phyloP scores from a whole-genome alignment of 164 flowering plant genomes.

The Cinnamomum chago region DNA sequence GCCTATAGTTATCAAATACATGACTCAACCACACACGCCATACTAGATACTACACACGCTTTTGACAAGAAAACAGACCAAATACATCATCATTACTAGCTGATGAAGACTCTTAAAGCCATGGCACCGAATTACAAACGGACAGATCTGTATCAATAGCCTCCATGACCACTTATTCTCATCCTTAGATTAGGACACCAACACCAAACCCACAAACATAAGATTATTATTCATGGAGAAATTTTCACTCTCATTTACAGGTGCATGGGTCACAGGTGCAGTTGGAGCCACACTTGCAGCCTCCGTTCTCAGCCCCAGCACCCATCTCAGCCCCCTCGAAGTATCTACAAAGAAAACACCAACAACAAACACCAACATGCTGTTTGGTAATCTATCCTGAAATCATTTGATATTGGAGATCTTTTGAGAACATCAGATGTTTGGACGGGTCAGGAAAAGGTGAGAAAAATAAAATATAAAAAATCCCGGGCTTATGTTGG shows the following conservation, averaged over 20 bases:
- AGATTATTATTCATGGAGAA: neutral
- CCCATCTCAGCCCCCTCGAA: slow-evolving; percentile 20
- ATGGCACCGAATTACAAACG: neutral
- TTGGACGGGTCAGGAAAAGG: too few species aligned
- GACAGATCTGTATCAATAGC: neutral
- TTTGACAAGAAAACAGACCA: neutral
- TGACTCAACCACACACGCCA: too few species aligned
- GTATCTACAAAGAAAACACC: slow-evolving; percentile 5
- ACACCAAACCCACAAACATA: neutral
- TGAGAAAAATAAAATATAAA: too few species aligned
- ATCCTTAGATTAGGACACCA: neutral
- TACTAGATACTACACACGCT: neutral
- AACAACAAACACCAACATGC: neutral
- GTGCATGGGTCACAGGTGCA: slow-evolving; percentile 35
- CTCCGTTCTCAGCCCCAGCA: slow-evolving; percentile 20
- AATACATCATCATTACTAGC: neutral
- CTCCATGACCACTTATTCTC: neutral
- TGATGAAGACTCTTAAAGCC: neutral
- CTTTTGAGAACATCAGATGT: too few species aligned
- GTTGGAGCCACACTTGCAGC: slow-evolving; percentile 27
- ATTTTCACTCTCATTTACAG: slow-evolving; percentile 24
- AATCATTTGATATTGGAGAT: too few species aligned
- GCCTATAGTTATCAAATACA: too few species aligned
- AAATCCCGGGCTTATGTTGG: too few species aligned
- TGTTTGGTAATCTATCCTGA: too few species aligned